A percentile compares a stretch with the other conserved stretches of the same genome.
phyloP scores from a whole-genome alignment of 306 rosid species.

The Argentina anserina region DNA sequence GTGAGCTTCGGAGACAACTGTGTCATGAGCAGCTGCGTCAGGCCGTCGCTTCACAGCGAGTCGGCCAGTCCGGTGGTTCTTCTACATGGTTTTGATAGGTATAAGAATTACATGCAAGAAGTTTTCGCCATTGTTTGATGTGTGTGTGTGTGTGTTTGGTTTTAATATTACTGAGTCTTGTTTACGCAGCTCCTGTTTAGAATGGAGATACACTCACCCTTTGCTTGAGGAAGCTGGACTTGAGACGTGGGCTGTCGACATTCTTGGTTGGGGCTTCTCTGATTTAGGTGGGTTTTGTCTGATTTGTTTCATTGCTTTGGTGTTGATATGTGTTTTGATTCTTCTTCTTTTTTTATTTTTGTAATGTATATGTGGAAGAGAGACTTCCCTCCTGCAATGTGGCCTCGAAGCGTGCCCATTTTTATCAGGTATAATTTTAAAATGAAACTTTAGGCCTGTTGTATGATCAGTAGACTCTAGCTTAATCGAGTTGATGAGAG shows the following conservation, averaged over 20 bases:
- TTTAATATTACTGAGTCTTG: slow-evolving; percentile 33
- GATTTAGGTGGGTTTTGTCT: slow-evolving; percentile 66
- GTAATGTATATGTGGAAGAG: slow-evolving; percentile 42
- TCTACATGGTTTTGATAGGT: slow-evolving; percentile 96
- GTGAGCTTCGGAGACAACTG: slow-evolving; percentile 52
- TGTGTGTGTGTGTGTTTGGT: slow-evolving; percentile 19
- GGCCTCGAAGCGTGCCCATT: slow-evolving; percentile 72
- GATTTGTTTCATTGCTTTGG: slow-evolving; percentile 20
- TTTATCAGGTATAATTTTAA: slow-evolving; percentile 61
- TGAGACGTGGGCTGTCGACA: slow-evolving; percentile 92
- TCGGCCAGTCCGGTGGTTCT: slow-evolving; percentile 78
- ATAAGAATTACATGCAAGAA: slow-evolving; percentile 10
- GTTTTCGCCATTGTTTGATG: slow-evolving; percentile 1
- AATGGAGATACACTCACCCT: slow-evolving; percentile 87
- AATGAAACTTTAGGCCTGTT: background rate
- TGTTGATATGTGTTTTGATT: background rate
- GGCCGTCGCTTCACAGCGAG: slow-evolving; percentile 52
- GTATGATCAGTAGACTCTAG: background rate
- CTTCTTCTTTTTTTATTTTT: background rate
- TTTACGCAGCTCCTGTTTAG: slow-evolving; percentile 91
- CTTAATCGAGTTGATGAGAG: background rate
- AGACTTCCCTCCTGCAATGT: slow-evolving; percentile 70
- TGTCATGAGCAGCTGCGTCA: slow-evolving; percentile 87
- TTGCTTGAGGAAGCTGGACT: slow-evolving; percentile 79
- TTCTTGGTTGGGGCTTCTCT: slow-evolving; percentile 99